Base-by-base conservation (phyloP, 2,329 filamentous ascomycete species). In the Ophiostoma quercus region DNA sequence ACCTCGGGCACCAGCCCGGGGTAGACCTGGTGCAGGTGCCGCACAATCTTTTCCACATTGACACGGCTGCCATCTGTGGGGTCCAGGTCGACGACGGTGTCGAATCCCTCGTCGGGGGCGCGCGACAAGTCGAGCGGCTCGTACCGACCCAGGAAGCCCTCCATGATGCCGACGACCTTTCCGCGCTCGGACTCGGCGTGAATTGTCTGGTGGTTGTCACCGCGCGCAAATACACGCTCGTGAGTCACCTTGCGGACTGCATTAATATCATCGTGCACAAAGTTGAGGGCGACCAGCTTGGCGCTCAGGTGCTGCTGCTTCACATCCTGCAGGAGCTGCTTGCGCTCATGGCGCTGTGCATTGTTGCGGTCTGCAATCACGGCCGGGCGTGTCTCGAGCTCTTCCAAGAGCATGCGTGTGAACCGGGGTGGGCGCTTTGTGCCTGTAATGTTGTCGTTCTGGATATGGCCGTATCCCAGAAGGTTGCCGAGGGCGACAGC, bases 141-240 rank as follows among this genome's bases (percentile, higher is more conserved):
- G 77, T 97, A 98, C 47, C 95, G 88, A 14, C 86, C 79, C 74
- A 99, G 84, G 79, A 99, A 99, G 2, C 92, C 92, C 75, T 97
- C 92, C 95, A 99, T 98, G 75, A 99, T 96, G 5, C 87, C 87
- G 66, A 95, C 83, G 69, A 95, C 92, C 78, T 97, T 94, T 22
- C 84, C 81, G 66, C 83, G 80, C 63, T 90, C 86, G 70, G 91
- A 90, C 65, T 87, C 90, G 12, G 94, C 94, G 76, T 95, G 93
- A 71, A 99, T 98, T 0, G 95, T 99, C 80, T 99, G 95, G 78
- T 99, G 95, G 76, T 98, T 98, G 78, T 99, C 93, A 16, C 95
- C 95, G 29, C 95, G 90, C 6, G 87, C 85, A 25, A 97, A 81
- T 0, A 99, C 92, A 67, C 95, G 89, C 73, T 89, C 85, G 70